Conservation (phyloP, 2,329 filamentous ascomycete species). For the Fusarium duplospermum region DNA sequence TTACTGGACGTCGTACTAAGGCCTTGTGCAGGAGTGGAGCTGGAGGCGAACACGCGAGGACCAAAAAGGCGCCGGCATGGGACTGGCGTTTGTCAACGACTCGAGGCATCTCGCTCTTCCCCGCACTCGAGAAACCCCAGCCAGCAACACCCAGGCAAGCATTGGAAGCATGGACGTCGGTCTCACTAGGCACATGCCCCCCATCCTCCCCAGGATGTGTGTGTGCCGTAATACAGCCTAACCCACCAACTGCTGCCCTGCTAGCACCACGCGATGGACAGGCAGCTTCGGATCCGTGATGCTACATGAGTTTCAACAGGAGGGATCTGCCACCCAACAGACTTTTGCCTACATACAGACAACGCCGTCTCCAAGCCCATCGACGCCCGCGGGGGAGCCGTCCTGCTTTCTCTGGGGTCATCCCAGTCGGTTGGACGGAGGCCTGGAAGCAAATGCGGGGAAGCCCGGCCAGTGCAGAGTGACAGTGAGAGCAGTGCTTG, state of each 20-base stretch:
- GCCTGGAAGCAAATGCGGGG: constrained; percentile 40
- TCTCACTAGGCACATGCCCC: constrained; percentile 16
- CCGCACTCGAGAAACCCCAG: constrained; percentile 25
- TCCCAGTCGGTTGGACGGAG: constrained; percentile 43
- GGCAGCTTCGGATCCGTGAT: constrained; percentile 39
- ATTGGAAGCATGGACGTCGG: background rate
- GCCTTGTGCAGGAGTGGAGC: constrained; percentile 19
- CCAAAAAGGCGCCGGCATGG: constrained; percentile 5
- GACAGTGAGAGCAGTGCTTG: constrained; percentile 22
- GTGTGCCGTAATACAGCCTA: constrained; percentile 3
- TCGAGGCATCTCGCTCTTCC: constrained; percentile 29
- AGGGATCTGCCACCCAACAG: constrained; percentile 27
- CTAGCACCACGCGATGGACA: constrained; percentile 32
- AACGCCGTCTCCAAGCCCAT: constrained; percentile 20
- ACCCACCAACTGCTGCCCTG: constrained; percentile 16
- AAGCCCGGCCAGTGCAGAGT: constrained; percentile 26
- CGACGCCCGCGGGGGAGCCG: constrained; percentile 25
- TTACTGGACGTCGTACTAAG: background rate
- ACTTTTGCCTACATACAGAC: constrained; percentile 9
- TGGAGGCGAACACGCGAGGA: background rate
- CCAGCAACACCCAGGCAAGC: background rate
- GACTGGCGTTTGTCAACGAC: constrained; percentile 16
- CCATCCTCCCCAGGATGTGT: constrained; percentile 19
- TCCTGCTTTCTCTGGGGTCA: constrained; percentile 34
- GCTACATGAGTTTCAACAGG: constrained; percentile 27